phyloP scores from a whole-genome alignment of 2,329 filamentous ascomycete genomes.

The Parafenestella ontariensis region DNA sequence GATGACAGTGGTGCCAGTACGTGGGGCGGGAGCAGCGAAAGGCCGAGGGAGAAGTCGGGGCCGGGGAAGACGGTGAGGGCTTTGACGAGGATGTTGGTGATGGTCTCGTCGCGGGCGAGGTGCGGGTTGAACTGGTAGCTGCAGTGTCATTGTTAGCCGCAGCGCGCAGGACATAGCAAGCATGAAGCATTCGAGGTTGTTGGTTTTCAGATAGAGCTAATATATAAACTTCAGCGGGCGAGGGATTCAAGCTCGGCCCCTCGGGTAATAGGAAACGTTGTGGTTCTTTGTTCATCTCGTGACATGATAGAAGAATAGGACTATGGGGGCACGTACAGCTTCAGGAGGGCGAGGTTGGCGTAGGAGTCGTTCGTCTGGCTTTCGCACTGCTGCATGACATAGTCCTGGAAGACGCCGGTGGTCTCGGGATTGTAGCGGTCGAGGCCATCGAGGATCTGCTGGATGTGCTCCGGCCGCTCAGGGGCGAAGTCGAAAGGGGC shows the following conservation, averaged over 20 bases:
- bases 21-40: conserved; percentile 90
- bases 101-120: conserved; percentile 93
- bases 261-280: conserved; percentile 99
- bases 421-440: conserved; percentile 99
- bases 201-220: conserved; percentile 76
- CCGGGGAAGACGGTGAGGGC: conserved; percentile 96
- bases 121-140: conserved; percentile 99
- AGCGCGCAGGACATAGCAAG: conserved; percentile 2
- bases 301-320: conserved; percentile 19
- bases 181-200: conserved; percentile 2
- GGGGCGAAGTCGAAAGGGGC: conserved; percentile 82
- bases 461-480: conserved; percentile 90
- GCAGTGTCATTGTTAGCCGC: conserved; percentile 24
- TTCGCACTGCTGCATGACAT: conserved; percentile 94
- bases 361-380: conserved; percentile 94
- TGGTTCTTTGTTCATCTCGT: conserved; percentile 75
- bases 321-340: conserved; percentile 75
- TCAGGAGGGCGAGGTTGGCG: conserved; percentile 92
- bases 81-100: conserved; percentile 99
- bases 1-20: conserved; percentile 69
- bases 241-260: conserved; percentile 65
- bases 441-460: conserved; percentile 92
- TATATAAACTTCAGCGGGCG: conserved; percentile 71
- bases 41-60: conserved; percentile 90
- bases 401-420: conserved; percentile 89